Base-by-base conservation (phyloP, 2,329 filamentous ascomycete genomes). In the Penicillium sp. region DNA sequence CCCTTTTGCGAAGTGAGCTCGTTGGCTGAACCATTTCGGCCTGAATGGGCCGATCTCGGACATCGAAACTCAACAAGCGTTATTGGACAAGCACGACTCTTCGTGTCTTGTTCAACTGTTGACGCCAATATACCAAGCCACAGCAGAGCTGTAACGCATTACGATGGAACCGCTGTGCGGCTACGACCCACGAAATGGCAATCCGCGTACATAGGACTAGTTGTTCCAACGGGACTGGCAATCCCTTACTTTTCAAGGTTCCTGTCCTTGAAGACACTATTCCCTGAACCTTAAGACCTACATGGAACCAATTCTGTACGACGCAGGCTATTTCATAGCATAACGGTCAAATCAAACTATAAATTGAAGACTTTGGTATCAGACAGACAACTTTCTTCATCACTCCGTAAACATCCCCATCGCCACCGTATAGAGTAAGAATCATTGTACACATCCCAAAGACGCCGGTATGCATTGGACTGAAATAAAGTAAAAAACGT, bases 1-100 rank as follows among this genome's bases (percentile, higher is more conserved):
- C 57, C 81, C 81, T 3, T 67, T 85, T 51, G 81, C 81, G n/a
- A 74, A 68, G 50, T 79, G 70, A 77, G 16, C 2, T 13, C 24
- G 18, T 11, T 2, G 22, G 10, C 10, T 6, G 6, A 34, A 34
- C 1, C 14, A 16, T 18, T 13, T 18, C 31, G 31, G 31, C 31
- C 14, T 34, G 31, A 32, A 34, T 11, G 14, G 31, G 16, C 31
- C 3, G 31, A 16, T 34, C 16, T 16, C 16, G 31, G 18, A 18
- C 10, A 34, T 18, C 16, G 9, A 34, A 11, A 11, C 6, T 16
- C 31, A 34, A 16, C 8, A 34, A 13, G 7, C 31, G 14, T 11
- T 16, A 18, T 16, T 10, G 14, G 31, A 18, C 31, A 34, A 18
- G 31, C 31, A 4, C 11, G 9, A 10, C 31, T 13, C 9, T 34